Evolutionary conservation across 2,329 filamentous ascomycete genomes (phyloP).

Genomic region (Stagonosporopsis chrysanthemi): DNA sequence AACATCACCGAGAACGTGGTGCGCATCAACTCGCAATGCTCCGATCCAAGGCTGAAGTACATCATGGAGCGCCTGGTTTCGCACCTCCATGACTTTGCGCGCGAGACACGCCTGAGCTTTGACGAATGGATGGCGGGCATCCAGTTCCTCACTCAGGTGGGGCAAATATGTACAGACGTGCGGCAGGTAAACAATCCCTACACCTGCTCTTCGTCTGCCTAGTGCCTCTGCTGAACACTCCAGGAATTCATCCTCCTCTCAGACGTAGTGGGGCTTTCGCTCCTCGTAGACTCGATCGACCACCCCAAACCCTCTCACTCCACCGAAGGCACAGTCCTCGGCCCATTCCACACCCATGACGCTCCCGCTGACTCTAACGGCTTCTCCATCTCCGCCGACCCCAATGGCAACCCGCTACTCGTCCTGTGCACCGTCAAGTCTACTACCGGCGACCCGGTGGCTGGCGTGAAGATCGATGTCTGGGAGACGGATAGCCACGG

Average conservation of each 20-base stretch:
- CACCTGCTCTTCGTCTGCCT: background rate
- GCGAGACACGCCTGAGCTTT: constrained; percentile 77
- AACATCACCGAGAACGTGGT: constrained; percentile 80
- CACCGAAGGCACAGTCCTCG: constrained; percentile 82
- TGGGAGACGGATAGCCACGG: constrained; percentile 87
- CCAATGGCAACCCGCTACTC: constrained; percentile 72
- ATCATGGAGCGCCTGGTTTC: constrained; percentile 75
- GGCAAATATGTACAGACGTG: constrained; percentile 76
- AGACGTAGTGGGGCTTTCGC: constrained; percentile 78
- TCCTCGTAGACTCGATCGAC: constrained; percentile 83
- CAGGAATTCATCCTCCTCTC: constrained; percentile 84
- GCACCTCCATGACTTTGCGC: constrained; percentile 82
- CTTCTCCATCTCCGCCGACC: constrained; percentile 70
- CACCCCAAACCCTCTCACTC: constrained; percentile 75
- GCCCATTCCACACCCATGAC: constrained; percentile 84
- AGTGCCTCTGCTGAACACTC: too few relatives aligned
- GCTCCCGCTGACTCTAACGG: constrained; percentile 67
- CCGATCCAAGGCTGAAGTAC: constrained; percentile 72
- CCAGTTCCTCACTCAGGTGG: constrained; percentile 73
- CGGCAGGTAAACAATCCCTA: constrained; percentile 63
- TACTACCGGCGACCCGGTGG: constrained; percentile 67
- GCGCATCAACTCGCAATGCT: constrained; percentile 75
- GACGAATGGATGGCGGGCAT: constrained; percentile 81
- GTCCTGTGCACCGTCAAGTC: constrained; percentile 77
- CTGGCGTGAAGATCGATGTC: constrained; percentile 76